phyloP scores from a whole-genome alignment of 208 protist genomes.

The Leishmania aethiopica region DNA sequence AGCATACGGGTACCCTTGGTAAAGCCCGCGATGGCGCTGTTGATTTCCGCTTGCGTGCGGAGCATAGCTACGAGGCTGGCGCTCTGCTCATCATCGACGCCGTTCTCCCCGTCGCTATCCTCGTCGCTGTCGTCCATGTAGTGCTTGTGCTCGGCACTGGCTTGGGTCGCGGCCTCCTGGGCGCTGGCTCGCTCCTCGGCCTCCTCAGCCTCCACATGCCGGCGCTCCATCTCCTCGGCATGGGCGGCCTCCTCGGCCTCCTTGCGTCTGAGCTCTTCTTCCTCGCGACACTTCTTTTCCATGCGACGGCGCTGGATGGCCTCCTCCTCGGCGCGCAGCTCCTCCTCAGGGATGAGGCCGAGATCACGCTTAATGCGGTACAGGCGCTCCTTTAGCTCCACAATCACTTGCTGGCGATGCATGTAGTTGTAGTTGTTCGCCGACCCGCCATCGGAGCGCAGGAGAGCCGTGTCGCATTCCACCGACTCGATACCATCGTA shows the following conservation, averaged over 20 bases:
- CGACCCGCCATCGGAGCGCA: constrained; percentile 33
- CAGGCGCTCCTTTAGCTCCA: constrained; percentile 65
- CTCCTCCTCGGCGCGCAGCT: constrained; percentile 51
- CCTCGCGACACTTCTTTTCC: constrained; percentile 31
- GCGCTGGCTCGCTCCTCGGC: constrained; percentile 10
- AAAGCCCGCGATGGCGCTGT: constrained; percentile 35
- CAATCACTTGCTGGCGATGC: constrained; percentile 60
- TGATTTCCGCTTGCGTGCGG: constrained; percentile 43
- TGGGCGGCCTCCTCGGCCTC: constrained; percentile 17
- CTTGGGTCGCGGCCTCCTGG: constrained; percentile 16
- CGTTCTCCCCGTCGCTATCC: constrained; percentile 49
- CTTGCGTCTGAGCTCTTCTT: constrained; percentile 25
- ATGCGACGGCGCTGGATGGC: constrained; percentile 32
- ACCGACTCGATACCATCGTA: constrained; percentile 77
- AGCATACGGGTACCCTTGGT: constrained; percentile 38
- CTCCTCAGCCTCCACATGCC: constrained; percentile 37
- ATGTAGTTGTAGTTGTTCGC: constrained; percentile 62
- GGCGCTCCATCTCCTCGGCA: constrained; percentile 31
- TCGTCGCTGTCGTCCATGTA: constrained; percentile 39
- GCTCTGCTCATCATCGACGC: constrained; percentile 34
- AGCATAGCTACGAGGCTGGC: constrained; percentile 25
- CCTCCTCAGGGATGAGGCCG: constrained; percentile 72
- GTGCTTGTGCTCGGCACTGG: constrained; percentile 17
- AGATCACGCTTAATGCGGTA: constrained; percentile 81
- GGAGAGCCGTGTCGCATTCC: constrained; percentile 43